Percentiles rank a stretch among this genome's conserved stretches.
Evolutionary conservation across 2,329 filamentous ascomycete species (phyloP).

Genomic region (Ascochyta rabiei): DNA sequence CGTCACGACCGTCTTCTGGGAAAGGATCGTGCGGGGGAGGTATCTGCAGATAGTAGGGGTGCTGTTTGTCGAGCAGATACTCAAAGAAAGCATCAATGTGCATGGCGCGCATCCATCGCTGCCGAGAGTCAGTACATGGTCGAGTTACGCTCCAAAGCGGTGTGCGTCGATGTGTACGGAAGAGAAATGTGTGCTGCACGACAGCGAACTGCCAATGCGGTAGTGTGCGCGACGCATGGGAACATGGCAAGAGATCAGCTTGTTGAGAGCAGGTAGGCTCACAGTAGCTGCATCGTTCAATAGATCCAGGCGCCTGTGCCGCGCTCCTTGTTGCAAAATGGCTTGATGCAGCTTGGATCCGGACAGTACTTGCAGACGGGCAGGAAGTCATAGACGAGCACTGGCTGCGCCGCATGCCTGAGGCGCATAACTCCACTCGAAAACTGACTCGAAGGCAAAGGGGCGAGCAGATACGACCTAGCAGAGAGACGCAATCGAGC

Average conservation of each 20-base stretch:
- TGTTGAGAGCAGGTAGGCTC: neutral
- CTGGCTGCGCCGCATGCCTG: neutral
- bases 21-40: constrained; percentile 69
- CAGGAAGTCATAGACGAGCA: neutral
- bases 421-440: neutral
- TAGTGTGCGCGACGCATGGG: neutral
- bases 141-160: neutral
- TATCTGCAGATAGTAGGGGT: constrained; percentile 80
- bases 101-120: constrained; percentile 97
- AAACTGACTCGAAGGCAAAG: neutral
- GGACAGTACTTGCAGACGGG: neutral
- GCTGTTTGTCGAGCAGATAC: constrained; percentile 77
- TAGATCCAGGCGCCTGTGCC: neutral
- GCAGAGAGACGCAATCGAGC: neutral
- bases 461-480: neutral
- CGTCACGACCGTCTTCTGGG: constrained; percentile 73
- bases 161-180: neutral
- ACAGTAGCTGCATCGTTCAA: neutral
- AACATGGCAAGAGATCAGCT: neutral
- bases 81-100: constrained; percentile 95
- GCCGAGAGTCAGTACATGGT: constrained; percentile 2
- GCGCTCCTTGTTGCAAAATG: neutral
- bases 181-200: neutral
- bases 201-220: neutral
- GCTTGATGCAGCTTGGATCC: neutral